Base-by-base conservation (phyloP, 2,329 filamentous ascomycete species). In the Exophiala oligosperma region DNA sequence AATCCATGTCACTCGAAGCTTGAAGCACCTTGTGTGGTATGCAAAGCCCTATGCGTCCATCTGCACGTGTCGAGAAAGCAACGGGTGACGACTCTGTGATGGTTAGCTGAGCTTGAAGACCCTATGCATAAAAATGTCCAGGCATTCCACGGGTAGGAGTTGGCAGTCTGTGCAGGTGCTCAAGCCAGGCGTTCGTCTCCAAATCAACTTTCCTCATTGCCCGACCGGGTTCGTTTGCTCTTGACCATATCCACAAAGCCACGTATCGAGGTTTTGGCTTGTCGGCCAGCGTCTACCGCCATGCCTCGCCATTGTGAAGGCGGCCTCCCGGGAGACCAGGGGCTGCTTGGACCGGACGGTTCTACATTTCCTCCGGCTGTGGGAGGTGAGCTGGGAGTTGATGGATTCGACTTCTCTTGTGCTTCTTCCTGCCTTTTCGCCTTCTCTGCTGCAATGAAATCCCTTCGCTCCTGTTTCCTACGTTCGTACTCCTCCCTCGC, bases 361-460 rank as follows among this genome's bases (percentile, higher is more conserved):
- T 61, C 61, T 59, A 52, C 58, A 24, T 59, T 55, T n/a, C 24
- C 28, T n/a, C 29, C 46, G 2, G 50, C 41, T 23, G 57, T 32
- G 32, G 44, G 49, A 40, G 59, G 17, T 23, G 53, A 52, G 11
- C 38, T 43, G 14, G 56, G 11, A 5, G 52, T 52, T 26, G 53
- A 26, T 23, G 58, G 35, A 52, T 57, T 54, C 14, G 61, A 53
- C 29, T 51, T 40, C 43, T 55, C 56, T 52, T 60, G 57, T 29
- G 49, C 43, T 21, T 23, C 41, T 50, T 62, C 53, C 51, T 49
- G 60, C 14, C 51, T 43, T 43, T 60, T 61, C 8, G 61, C 54
- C 32, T 53, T 56, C 49, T 62, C 57, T 43, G 56, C 54, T 53
- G 69, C 71, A 60, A 69, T 74, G 64, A 72, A 69, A 48, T 70